Conservation (phyloP, 2,329 filamentous ascomycete species). For the Colletotrichum chrysophilum region DNA sequence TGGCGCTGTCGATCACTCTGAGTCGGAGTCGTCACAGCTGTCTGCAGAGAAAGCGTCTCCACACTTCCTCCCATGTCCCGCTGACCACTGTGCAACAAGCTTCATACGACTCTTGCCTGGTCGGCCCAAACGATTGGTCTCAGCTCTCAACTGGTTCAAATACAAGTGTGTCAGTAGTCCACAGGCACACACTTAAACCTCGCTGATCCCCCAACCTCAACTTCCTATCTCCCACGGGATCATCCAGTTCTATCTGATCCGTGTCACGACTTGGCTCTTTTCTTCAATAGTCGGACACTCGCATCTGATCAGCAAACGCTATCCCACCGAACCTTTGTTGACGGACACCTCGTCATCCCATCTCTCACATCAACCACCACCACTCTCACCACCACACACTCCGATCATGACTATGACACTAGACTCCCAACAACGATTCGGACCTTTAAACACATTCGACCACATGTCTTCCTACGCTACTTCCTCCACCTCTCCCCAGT, state of each 20-base stretch:
- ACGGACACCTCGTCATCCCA: slow-evolving; percentile 17
- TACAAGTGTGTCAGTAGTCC: slow-evolving; percentile 24
- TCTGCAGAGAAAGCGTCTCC: slow-evolving; percentile 33
- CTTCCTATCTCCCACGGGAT: slow-evolving; percentile 28
- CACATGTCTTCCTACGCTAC: slow-evolving; percentile 71
- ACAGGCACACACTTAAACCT: slow-evolving; percentile 39
- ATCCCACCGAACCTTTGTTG: slow-evolving; percentile 28
- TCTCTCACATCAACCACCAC: slow-evolving; percentile 4
- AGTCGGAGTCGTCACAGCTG: slow-evolving; percentile 57
- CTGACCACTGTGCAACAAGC: slow-evolving; percentile 47
- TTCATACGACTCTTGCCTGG: slow-evolving; percentile 43
- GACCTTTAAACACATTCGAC: slow-evolving; percentile 76
- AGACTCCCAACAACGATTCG: slow-evolving; percentile 84
- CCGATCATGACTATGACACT: slow-evolving; percentile 91
- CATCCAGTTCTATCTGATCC: slow-evolving; percentile 35
- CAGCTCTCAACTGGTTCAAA: slow-evolving; percentile 34
- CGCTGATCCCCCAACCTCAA: slow-evolving; percentile 59
- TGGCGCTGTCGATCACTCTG: slow-evolving; percentile 59
- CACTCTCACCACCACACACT: neutral
- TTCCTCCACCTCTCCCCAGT: slow-evolving; percentile 69
- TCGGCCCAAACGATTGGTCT: slow-evolving; percentile 43
- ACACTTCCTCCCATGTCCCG: slow-evolving; percentile 41
- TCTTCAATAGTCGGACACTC: slow-evolving; percentile 46
- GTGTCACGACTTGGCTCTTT: slow-evolving; percentile 49
- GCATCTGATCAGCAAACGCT: slow-evolving; percentile 57